These are phyloP conservation scores for Gnomoniopsis sp. DNA, from an alignment of 2,329 filamentous ascomycete species.

Conservation along the genomic window DNA sequence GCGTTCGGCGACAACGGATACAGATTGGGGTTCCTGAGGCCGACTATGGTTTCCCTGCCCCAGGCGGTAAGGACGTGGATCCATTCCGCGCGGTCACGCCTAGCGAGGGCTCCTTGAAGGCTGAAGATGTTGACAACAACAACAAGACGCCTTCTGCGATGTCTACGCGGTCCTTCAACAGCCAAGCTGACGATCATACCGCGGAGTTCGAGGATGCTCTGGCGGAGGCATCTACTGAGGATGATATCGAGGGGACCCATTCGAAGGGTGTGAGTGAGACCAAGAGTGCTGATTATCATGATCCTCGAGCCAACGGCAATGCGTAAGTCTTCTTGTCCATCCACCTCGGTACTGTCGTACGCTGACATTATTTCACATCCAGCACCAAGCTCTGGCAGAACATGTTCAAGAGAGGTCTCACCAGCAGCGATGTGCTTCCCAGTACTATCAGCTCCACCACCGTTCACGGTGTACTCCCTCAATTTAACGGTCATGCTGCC, in stretches of 20 bases:
- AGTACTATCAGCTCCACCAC: slow-evolving; percentile 51
- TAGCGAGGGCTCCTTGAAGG: not conserved
- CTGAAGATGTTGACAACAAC: not conserved
- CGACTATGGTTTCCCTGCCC: slow-evolving; percentile 12
- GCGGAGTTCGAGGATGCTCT: slow-evolving; percentile 18
- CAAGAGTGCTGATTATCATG: slow-evolving; percentile 15
- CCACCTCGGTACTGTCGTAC: not conserved
- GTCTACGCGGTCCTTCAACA: slow-evolving; percentile 22
- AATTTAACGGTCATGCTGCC: slow-evolving; percentile 50
- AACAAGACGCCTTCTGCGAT: slow-evolving; percentile 13
- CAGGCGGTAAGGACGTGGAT: slow-evolving; percentile 6
- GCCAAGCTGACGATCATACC: slow-evolving; percentile 20
- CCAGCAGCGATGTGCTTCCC: slow-evolving; percentile 33
- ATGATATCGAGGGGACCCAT: slow-evolving; percentile 6
- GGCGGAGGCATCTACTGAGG: slow-evolving; percentile 6
- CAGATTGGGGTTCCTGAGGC: slow-evolving; percentile 17
- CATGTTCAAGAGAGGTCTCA: slow-evolving; percentile 49
- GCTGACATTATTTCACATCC: slow-evolving; percentile 5
- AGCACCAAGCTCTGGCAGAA: slow-evolving; percentile 46
- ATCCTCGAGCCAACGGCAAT: slow-evolving; percentile 14
- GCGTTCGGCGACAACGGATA: not conserved
- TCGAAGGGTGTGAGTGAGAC: slow-evolving; percentile 15
- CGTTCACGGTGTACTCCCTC: slow-evolving; percentile 51
- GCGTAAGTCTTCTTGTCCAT: slow-evolving; percentile 5
- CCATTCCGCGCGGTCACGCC: slow-evolving; percentile 7